phyloP scores from a whole-genome alignment of 1,284 basidiomycete species.

The Rhodotorula sp. region DNA sequence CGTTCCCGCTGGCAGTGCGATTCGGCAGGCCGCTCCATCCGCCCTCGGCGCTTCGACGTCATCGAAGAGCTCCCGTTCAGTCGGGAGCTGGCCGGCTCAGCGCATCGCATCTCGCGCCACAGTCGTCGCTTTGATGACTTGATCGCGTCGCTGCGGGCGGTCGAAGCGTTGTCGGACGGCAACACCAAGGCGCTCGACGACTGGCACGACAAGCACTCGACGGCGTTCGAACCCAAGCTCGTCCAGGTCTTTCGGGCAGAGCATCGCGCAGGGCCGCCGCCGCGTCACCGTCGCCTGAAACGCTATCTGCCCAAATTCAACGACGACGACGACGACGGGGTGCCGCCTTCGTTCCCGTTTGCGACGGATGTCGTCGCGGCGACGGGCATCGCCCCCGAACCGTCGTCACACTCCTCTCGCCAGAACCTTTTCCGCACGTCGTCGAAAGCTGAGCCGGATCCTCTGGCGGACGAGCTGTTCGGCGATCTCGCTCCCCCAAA shows the following conservation, averaged over 20 bases:
- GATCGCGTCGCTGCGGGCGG: conserved; percentile 11
- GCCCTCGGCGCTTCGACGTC: conserved; percentile 7
- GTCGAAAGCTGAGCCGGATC: conserved; percentile 2
- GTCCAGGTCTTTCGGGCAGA: conserved; percentile 16
- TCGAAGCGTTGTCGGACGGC: conserved; percentile 22
- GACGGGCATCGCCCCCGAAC: not conserved
- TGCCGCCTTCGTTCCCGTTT: conserved; percentile 6
- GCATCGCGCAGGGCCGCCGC: not conserved
- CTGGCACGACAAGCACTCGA: conserved; percentile 35
- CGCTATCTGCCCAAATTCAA: conserved; percentile 3
- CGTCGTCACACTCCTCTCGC: not conserved
- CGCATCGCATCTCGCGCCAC: conserved; percentile 26
- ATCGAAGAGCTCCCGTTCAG: conserved; percentile 23
- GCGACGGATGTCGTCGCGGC: not conserved
- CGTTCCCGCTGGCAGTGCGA: conserved; percentile 28
- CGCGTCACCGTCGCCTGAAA: conserved; percentile 8
- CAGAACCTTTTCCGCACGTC: conserved; percentile 8
- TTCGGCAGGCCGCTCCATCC: conserved; percentile 2
- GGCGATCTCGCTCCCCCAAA: not conserved
- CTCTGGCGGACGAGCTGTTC: conserved; percentile 4
- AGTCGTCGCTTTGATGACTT: conserved; percentile 18
- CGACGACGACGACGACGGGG: not conserved
- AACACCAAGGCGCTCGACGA: conserved; percentile 20
- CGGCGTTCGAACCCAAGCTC: conserved; percentile 29
- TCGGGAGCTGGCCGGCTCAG: conserved; percentile 12